A percentile compares a stretch with the other conserved stretches of the same genome.
phyloP scores from a whole-genome alignment of 2,329 filamentous ascomycete species.

The Pseudocercospora fuligena region DNA sequence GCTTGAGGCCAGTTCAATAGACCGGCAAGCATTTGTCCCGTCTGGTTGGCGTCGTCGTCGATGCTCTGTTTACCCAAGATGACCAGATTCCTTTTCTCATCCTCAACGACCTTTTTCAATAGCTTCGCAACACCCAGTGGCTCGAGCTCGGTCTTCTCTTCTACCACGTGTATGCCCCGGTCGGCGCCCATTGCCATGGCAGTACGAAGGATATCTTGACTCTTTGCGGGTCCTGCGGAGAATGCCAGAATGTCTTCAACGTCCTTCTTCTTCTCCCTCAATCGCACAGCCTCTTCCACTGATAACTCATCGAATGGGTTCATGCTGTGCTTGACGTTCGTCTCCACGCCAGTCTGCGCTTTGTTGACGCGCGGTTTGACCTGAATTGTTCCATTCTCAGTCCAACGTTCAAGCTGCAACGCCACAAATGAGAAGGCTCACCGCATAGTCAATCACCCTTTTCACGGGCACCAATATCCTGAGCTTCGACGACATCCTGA shows the following conservation, averaged over 20 bases:
- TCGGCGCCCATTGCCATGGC: slow-evolving; percentile 99
- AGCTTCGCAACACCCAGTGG: slow-evolving; percentile 91
- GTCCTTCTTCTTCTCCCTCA: slow-evolving; percentile 73
- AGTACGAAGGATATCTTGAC: slow-evolving; percentile 85
- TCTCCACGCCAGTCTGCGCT: slow-evolving; percentile 84
- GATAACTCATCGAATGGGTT: slow-evolving; percentile 99
- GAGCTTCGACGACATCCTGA: slow-evolving; percentile 50
- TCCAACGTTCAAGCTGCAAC: not conserved
- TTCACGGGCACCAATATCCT: slow-evolving; percentile 62
- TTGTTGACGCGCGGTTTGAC: slow-evolving; percentile 74
- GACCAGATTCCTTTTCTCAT: slow-evolving; percentile 88
- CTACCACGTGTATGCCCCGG: slow-evolving; percentile 77
- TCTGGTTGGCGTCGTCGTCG: slow-evolving; percentile 94
- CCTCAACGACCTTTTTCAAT: slow-evolving; percentile 76
- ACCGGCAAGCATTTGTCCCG: slow-evolving; percentile 96
- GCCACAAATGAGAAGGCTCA: slow-evolving; percentile 40
- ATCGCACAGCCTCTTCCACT: slow-evolving; percentile 91
- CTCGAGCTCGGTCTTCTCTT: slow-evolving; percentile 77
- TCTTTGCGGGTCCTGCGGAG: slow-evolving; percentile 85
- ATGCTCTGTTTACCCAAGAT: slow-evolving; percentile 98
- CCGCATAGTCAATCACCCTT: slow-evolving; percentile 64
- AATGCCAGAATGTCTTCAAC: slow-evolving; percentile 92
- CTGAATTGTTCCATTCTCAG: slow-evolving; percentile 45
- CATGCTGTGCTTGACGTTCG: slow-evolving; percentile 93
- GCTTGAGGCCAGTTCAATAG: slow-evolving; percentile 92